Evolutionary conservation across 257 asterid genomes (phyloP).

Genomic region (Vinca minor): DNA sequence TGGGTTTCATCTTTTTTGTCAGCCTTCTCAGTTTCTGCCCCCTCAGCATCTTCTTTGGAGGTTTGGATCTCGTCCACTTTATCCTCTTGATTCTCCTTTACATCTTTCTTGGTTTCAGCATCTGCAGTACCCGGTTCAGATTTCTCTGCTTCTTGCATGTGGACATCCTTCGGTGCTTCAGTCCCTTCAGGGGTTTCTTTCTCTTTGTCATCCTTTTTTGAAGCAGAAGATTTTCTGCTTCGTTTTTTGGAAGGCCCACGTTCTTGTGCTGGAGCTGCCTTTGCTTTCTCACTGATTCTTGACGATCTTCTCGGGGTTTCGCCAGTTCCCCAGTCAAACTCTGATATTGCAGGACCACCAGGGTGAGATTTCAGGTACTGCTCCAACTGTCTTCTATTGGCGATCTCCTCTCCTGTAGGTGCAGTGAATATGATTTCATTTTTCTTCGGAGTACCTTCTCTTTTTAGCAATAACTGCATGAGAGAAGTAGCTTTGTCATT

Average conservation of each 20-base stretch:
- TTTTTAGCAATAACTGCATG: slow-evolving; percentile 27
- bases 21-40: slow-evolving; percentile 9
- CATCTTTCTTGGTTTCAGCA: slow-evolving; percentile 15
- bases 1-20: slow-evolving; percentile 11
- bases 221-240: slow-evolving; percentile 29
- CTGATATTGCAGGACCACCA: slow-evolving; percentile 30
- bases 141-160: slow-evolving; percentile 27
- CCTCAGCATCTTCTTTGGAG: slow-evolving; percentile 6
- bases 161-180: slow-evolving; percentile 22
- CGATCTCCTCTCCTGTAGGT: slow-evolving; percentile 47
- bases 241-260: slow-evolving; percentile 31
- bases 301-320: slow-evolving; percentile 51
- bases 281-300: slow-evolving; percentile 41
- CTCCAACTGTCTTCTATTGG: slow-evolving; percentile 31
- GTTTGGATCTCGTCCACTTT: slow-evolving; percentile 11
- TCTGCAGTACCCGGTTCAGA: slow-evolving; percentile 14
- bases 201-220: slow-evolving; percentile 29
- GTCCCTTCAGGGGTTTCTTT: slow-evolving; percentile 24
- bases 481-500: slow-evolving; percentile 1
- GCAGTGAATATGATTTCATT: slow-evolving; percentile 39
- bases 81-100: slow-evolving; percentile 13
- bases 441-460: slow-evolving; percentile 33
- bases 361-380: slow-evolving; percentile 47
- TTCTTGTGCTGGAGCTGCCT: slow-evolving; percentile 24
- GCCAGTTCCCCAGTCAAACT: slow-evolving; percentile 47